These are phyloP conservation scores for Aphanomyces cochlioides DNA, from an alignment of 352 stramenopile species.

Conservation along the genomic window DNA sequence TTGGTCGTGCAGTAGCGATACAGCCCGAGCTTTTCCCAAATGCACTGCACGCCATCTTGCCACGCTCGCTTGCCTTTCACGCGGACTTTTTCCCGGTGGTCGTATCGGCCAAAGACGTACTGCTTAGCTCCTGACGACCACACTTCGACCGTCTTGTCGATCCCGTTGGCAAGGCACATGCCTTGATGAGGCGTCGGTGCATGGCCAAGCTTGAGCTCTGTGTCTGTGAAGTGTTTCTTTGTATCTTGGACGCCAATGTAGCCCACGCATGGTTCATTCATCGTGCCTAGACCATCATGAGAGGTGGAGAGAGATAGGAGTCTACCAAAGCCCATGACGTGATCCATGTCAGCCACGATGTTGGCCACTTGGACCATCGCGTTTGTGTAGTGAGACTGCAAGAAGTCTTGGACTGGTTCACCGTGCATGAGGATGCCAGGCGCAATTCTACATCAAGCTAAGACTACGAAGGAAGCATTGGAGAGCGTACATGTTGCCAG, in stretches of 20 bases:
- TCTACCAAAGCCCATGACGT: slow-evolving; percentile 80
- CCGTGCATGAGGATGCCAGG: slow-evolving; percentile 66
- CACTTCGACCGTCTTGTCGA: slow-evolving; percentile 53
- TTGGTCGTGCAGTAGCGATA: slow-evolving; percentile 53
- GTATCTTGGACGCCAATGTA: slow-evolving; percentile 71
- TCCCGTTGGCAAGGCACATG: slow-evolving; percentile 71
- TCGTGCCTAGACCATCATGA: slow-evolving; percentile 44
- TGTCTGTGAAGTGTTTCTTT: slow-evolving; percentile 45
- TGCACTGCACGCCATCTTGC: slow-evolving; percentile 56
- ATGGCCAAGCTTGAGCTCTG: slow-evolving; percentile 66
- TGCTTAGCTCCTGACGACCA: slow-evolving; percentile 72
- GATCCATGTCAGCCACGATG: slow-evolving; percentile 56
- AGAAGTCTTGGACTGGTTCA: slow-evolving; percentile 76
- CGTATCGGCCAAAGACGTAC: slow-evolving; percentile 55
- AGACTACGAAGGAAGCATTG: not conserved
- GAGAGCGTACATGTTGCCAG: slow-evolving; percentile 43
- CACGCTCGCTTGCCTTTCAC: slow-evolving; percentile 57
- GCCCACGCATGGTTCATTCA: slow-evolving; percentile 86
- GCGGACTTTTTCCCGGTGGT: slow-evolving; percentile 50
- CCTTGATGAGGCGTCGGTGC: slow-evolving; percentile 76
- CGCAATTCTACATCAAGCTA: slow-evolving; percentile 40
- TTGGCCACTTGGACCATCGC: slow-evolving; percentile 66
- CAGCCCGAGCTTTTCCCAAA: slow-evolving; percentile 81
- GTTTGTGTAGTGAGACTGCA: slow-evolving; percentile 84
- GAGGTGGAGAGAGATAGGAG: not conserved